These are phyloP conservation scores for Raphanus sativus DNA, from an alignment of 345 rosid species.

Conservation along the genomic window DNA sequence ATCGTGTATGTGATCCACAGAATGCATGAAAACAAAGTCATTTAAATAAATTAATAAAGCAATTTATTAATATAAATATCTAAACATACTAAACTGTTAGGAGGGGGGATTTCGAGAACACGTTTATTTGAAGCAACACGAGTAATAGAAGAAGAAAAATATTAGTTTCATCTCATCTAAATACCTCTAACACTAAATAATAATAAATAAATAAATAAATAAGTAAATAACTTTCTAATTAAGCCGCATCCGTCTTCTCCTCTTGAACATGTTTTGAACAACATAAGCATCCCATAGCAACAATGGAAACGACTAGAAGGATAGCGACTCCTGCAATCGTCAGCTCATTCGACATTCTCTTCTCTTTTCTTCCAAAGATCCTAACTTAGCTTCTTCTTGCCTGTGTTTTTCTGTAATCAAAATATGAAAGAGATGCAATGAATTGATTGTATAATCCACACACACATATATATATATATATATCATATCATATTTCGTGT, in stretches of 20 bases:
- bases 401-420: neutral
- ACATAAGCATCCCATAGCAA: neutral
- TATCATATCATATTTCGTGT: neutral
- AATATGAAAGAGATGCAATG: neutral
- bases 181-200: neutral
- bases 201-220: no score
- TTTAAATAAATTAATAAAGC: neutral
- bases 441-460: neutral
- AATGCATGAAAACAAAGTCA: neutral
- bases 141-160: neutral
- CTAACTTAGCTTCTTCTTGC: neutral
- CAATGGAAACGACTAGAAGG: neutral
- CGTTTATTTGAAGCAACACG: neutral
- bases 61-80: neutral
- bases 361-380: neutral
- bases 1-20: neutral
- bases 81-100: neutral
- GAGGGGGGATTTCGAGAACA: neutral
- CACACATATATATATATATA: neutral
- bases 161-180: neutral
- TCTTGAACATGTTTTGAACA: neutral
- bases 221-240: neutral
- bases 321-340: neutral
- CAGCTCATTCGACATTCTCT: neutral
- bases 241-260: neutral